A percentile compares a stretch with the other conserved stretches of the same genome.
Conservation (phyloP, 305 asterid species). For the Rubia occidens region DNA sequence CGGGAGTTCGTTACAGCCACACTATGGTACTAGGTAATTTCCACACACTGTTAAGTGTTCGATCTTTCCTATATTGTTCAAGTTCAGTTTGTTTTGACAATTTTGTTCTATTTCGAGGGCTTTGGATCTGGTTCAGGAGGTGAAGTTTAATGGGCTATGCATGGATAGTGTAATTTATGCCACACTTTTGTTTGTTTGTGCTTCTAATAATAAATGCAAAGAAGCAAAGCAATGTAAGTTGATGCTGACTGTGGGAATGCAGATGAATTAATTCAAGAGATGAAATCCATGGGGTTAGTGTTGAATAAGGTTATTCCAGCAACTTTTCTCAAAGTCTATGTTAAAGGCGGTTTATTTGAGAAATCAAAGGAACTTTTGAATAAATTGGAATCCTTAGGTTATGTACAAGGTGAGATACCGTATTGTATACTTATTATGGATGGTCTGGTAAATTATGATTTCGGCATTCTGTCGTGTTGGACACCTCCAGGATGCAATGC, state of each 20-base stretch:
- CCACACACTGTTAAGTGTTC: not conserved
- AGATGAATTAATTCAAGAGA: conserved; percentile 61
- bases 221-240: conserved; percentile 9
- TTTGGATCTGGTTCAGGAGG: too few relatives aligned
- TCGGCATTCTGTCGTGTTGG: conserved; percentile 12
- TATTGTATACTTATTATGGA: not conserved
- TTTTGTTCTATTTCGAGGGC: conserved; percentile 11
- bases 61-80: not conserved
- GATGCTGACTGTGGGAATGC: conserved; percentile 63
- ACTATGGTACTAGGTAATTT: conserved; percentile 60
- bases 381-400: conserved; percentile 68
- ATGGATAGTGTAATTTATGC: not conserved
- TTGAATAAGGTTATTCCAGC: conserved; percentile 76
- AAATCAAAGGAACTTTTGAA: conserved; percentile 66
- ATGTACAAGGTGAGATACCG: conserved; percentile 79
- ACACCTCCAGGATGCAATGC: conserved; percentile 62
- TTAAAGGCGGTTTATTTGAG: conserved; percentile 66
- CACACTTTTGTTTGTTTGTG: conserved; percentile 10
- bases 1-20: conserved; percentile 97
- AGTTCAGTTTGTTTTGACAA: not conserved
- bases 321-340: conserved; percentile 80
- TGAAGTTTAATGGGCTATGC: too few relatives aligned
- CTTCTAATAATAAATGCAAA: conserved; percentile 6
- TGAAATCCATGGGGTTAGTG: conserved; percentile 59
- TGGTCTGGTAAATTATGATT: too few relatives aligned